Percentiles rank a stretch among this genome's conserved stretches.
Conservation (phyloP, 2,329 filamentous ascomycete species). For the Macrophomina phaseolina region DNA sequence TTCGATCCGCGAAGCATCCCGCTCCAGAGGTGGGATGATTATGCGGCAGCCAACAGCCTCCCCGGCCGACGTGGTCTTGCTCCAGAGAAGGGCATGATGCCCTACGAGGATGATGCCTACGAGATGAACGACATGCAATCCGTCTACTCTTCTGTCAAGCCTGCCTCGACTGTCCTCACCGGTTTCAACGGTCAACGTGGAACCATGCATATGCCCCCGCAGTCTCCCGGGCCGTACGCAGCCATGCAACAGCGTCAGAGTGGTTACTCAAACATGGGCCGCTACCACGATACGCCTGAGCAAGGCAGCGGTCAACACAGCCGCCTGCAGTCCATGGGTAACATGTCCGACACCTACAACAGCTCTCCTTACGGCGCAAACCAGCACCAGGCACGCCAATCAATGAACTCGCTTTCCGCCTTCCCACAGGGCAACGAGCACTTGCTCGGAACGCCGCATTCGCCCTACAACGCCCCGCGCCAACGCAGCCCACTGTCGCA, state of each 20-base stretch:
- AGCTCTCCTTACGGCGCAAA: slow-evolving; percentile 46
- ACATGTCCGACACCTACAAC: slow-evolving; percentile 53
- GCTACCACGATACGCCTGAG: slow-evolving; percentile 69
- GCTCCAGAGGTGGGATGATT: slow-evolving; percentile 96
- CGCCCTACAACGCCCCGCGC: slow-evolving; percentile 33
- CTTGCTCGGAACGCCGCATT: slow-evolving; percentile 41
- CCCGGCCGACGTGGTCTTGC: slow-evolving; percentile 82
- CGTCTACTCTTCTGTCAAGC: slow-evolving; percentile 89
- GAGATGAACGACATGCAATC: slow-evolving; percentile 99
- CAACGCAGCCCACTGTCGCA: slow-evolving; percentile 56
- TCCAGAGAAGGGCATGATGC: slow-evolving; percentile 64
- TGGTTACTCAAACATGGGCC: slow-evolving; percentile 68
- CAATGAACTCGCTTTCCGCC: slow-evolving; percentile 50
- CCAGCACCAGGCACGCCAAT: slow-evolving; percentile 47
- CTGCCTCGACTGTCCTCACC: slow-evolving; percentile 83
- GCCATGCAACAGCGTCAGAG: slow-evolving; percentile 69
- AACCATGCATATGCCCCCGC: slow-evolving; percentile 77
- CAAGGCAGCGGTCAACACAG: slow-evolving; percentile 42
- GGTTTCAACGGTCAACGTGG: slow-evolving; percentile 69
- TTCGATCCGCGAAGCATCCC: slow-evolving; percentile 94
- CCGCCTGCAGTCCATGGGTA: slow-evolving; percentile 66
- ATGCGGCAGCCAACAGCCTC: slow-evolving; percentile 82
- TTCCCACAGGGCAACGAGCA: slow-evolving; percentile 39
- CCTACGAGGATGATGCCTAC: slow-evolving; percentile 76
- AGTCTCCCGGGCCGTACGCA: slow-evolving; percentile 76